Percentiles rank a stretch among this genome's conserved stretches.
Conservation (phyloP, 768 basidiomycete genomes). For the Botryobasidium botryosum region DNA sequence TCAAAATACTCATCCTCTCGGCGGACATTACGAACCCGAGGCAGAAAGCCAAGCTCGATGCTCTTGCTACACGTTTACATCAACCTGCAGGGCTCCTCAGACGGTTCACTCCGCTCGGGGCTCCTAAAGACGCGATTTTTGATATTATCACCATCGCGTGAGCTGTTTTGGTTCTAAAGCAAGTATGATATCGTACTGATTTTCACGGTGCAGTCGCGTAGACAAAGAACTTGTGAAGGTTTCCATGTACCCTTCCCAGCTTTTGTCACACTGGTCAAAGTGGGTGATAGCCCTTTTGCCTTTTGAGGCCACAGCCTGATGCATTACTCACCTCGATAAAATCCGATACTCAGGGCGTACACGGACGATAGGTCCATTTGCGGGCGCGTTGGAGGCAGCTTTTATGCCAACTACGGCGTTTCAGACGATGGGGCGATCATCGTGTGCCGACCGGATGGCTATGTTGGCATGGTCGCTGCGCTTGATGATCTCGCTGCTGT, state of each 20-base stretch:
- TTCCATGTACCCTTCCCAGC: too few species aligned
- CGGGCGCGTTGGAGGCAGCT: too few species aligned
- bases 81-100: conserved; percentile 16
- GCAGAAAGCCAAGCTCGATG: conserved; percentile 19
- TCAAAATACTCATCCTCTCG: conserved; percentile 38
- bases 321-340: background rate
- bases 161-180: too few species aligned
- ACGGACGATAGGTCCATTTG: conserved; percentile 37
- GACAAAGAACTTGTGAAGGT: too few species aligned
- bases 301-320: too few species aligned
- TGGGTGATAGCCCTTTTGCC: too few species aligned
- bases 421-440: conserved; percentile 17
- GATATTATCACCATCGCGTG: conserved; percentile 22
- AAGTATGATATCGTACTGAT: too few species aligned
- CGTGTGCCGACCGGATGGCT: conserved; percentile 21
- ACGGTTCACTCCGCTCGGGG: conserved; percentile 17
- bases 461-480: too few species aligned
- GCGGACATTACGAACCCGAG: conserved; percentile 25
- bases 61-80: conserved; percentile 22
- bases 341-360: conserved; percentile 33
- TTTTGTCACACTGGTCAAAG: too few species aligned
- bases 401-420: conserved; percentile 24
- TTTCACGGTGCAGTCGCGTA: too few species aligned
- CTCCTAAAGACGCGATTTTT: conserved; percentile 18
- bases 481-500: too few species aligned